Percentiles rank a stretch among this genome's conserved stretches.
Conservation (phyloP, 1,284 basidiomycete genomes). For the Ganoderma lingzhi region DNA sequence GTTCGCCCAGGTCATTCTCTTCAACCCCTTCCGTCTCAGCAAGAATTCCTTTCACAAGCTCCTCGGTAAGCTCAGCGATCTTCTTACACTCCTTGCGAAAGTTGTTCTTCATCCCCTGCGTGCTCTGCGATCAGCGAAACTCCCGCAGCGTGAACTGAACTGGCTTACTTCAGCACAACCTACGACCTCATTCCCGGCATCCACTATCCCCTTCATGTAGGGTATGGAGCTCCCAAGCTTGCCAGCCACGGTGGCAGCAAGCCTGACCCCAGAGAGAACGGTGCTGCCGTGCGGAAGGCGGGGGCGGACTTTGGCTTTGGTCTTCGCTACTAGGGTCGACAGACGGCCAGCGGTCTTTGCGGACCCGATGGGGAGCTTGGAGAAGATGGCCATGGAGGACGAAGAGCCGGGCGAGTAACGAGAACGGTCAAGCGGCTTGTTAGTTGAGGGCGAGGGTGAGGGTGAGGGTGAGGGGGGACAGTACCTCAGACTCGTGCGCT, state of each 20-base stretch:
- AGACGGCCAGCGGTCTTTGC: neutral
- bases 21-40: neutral
- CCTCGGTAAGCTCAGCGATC: neutral
- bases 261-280: neutral
- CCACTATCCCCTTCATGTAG: neutral
- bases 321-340: neutral
- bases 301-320: neutral
- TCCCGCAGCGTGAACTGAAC: neutral
- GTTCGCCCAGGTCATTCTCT: neutral
- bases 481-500: neutral
- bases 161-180: neutral
- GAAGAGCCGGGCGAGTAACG: neutral
- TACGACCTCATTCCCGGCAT: neutral
- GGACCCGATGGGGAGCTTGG: neutral
- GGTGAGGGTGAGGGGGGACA: neutral
- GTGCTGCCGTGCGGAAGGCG: neutral
- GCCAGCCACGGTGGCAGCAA: neutral
- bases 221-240: neutral
- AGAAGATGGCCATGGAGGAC: neutral
- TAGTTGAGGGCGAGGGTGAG: neutral
- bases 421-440: neutral
- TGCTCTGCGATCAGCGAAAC: neutral
- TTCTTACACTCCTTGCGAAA: neutral
- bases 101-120: neutral
- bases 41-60: neutral